These are phyloP conservation scores for Tuber microsphaerosporum DNA, from an alignment of 495 filamentous ascomycete species.

Conservation along the genomic window DNA sequence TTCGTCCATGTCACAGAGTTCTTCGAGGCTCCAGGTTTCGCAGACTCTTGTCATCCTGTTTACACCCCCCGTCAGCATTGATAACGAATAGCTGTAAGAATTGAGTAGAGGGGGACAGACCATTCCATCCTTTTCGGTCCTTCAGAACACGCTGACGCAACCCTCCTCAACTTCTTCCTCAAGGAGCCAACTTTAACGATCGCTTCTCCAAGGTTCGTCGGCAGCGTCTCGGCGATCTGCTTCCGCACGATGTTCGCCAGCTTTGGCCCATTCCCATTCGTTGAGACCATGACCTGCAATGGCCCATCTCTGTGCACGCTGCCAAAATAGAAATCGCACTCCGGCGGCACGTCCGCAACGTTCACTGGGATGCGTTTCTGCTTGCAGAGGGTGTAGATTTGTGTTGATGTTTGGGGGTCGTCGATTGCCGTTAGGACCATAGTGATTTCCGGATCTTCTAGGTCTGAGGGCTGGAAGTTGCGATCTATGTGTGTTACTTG, in stretches of 20 bases:
- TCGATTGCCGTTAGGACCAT: constrained; percentile 93
- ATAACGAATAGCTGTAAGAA: background rate
- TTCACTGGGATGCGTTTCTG: constrained; percentile 77
- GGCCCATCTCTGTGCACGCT: constrained; percentile 91
- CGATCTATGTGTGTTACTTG: constrained; percentile 74
- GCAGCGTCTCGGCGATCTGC: constrained; percentile 70
- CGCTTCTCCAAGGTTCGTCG: constrained; percentile 68
- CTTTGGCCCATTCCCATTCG: constrained; percentile 92
- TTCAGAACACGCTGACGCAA: constrained; percentile 65
- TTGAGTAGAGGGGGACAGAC: constrained; percentile 45
- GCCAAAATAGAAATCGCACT: constrained; percentile 98
- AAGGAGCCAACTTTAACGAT: constrained; percentile 75
- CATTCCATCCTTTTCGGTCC: constrained; percentile 89
- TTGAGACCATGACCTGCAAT: constrained; percentile 95
- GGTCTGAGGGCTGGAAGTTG: constrained; percentile 70
- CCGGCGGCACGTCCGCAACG: constrained; percentile 91
- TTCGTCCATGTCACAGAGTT: constrained; percentile 76
- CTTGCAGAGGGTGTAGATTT: constrained; percentile 89
- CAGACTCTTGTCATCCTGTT: constrained; percentile 81
- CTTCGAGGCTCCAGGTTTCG: constrained; percentile 75
- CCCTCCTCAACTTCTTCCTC: constrained; percentile 65
- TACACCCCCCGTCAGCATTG: constrained; percentile 1
- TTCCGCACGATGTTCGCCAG: constrained; percentile 78
- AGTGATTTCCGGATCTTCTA: constrained; percentile 56
- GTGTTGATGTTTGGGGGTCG: constrained; percentile 75